Conservation (phyloP, 2,329 filamentous ascomycete genomes). For the Curvularia lunata region DNA sequence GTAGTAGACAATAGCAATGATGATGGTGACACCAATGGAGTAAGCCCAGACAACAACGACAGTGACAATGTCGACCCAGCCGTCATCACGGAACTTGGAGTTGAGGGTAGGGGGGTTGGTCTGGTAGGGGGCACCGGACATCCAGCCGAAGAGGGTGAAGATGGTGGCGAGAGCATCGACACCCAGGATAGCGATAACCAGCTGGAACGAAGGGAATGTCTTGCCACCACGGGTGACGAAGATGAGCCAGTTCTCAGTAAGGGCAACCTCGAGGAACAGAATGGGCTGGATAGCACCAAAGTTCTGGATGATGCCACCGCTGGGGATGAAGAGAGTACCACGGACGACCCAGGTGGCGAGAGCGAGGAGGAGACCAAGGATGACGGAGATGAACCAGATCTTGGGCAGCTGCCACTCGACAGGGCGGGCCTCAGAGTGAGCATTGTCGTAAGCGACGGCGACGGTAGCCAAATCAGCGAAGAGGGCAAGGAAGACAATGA, state of each 20-base stretch:
- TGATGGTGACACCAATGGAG: constrained; percentile 69
- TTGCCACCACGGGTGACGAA: constrained; percentile 66
- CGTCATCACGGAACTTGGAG: constrained; percentile 53
- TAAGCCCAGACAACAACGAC: constrained; percentile 70
- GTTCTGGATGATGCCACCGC: constrained; percentile 76
- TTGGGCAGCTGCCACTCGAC: constrained; percentile 83
- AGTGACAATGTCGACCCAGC: constrained; percentile 67
- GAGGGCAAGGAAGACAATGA: constrained; percentile 79
- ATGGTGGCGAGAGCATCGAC: constrained; percentile 75
- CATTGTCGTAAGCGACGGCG: constrained; percentile 79
- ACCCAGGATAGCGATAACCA: constrained; percentile 72
- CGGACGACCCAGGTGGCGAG: constrained; percentile 75
- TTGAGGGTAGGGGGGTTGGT: constrained; percentile 52
- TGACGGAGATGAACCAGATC: constrained; percentile 77
- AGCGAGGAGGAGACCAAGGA: constrained; percentile 72
- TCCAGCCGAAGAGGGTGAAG: constrained; percentile 78
- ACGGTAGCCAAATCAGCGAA: constrained; percentile 82
- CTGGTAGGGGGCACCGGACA: constrained; percentile 60
- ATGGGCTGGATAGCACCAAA: constrained; percentile 77
- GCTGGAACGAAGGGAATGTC: constrained; percentile 77
- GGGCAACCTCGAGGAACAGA: constrained; percentile 60
- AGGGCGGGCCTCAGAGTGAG: constrained; percentile 74
- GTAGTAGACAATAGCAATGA: constrained; percentile 70
- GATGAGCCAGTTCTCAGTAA: constrained; percentile 63
- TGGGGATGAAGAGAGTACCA: constrained; percentile 70